Base-by-base conservation (phyloP, 106 monocot genomes). In the Cymbidium sinense region DNA sequence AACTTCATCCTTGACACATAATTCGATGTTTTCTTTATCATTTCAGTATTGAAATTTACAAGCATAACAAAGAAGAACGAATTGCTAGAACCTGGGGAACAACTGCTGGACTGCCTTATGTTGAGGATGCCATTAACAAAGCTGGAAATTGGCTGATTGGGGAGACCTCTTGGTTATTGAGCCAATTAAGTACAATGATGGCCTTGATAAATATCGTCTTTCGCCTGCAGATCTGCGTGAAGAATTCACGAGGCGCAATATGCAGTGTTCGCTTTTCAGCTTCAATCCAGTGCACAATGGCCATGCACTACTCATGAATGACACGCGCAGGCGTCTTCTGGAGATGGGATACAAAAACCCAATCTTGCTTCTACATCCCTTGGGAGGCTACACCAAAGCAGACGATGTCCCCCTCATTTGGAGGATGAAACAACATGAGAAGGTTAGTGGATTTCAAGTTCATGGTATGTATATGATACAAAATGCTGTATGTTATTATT, bases 81-180 rank as follows among this genome's bases (percentile, higher is more conserved):
- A 95, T 95, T 77, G 95, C 95, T 78, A 87, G 95, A 77, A 95
- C 95, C 75, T 95, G 95, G 95, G 95, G 95, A 67, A 95, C 93
- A 75, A 95, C 88, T 84, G 88, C 93, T 43, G 95, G 95, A 21
- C 80, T 95, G 5, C 95, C 95, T 35, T 95, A 95, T 86, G 93
- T 86, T 34, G 89, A 95, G 54, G 87, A 90, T 77, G 85, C 95
- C n/a, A 90, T 95, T 50, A 77, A 75, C 9, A 84, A 89, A 75
- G 86, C 95, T 85, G 95, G 93, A 76, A 85, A 93, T 30, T 95
- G 95, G 95, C 81, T 95, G 36, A 83, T 95, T 37, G 95, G 95
- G 95, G 95, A 33, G 90, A 95, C 47, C 76, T 95, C 58, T 90
- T 88, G 77, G 95, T 93, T 35, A 83, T 95, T 69, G 86, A 95